phyloP scores from a whole-genome alignment of 148 eudicot species.

The Tetragonia tetragonoides region DNA sequence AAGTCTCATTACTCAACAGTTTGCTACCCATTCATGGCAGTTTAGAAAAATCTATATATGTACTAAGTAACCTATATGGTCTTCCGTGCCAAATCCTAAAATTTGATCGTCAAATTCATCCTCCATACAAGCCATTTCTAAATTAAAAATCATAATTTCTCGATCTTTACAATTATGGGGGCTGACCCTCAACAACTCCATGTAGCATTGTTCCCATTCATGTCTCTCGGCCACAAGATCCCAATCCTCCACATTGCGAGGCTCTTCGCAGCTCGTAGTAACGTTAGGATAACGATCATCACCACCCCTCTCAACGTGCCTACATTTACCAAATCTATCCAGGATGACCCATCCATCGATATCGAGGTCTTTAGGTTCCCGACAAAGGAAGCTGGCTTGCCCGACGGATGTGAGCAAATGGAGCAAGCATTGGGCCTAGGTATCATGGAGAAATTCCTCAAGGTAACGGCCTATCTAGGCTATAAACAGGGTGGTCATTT shows the following conservation, averaged over 20 bases:
- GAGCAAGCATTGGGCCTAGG: conserved; percentile 20
- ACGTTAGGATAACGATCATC: conserved; percentile 46
- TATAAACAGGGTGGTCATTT: no score
- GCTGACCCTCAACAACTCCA: conserved; percentile 26
- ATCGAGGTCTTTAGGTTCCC: conserved; percentile 38
- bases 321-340: conserved; percentile 23
- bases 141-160: no score
- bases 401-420: conserved; percentile 32
- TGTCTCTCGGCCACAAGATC: conserved; percentile 62
- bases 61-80: no score
- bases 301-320: conserved; percentile 43
- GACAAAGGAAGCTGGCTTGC: conserved; percentile 28
- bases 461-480: neutral
- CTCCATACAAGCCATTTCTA: no score
- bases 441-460: conserved; percentile 22
- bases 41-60: no score
- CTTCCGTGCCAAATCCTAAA: no score
- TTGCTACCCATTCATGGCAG: no score
- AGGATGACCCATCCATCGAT: neutral
- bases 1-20: no score
- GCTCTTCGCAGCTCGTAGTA: conserved; percentile 39
- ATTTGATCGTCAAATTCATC: no score
- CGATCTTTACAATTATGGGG: conserved; percentile 11
- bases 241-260: conserved; percentile 48
- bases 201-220: conserved; percentile 44